phyloP scores from a whole-genome alignment of 2,329 filamentous ascomycete species.

The Epichloe gansuensis region DNA sequence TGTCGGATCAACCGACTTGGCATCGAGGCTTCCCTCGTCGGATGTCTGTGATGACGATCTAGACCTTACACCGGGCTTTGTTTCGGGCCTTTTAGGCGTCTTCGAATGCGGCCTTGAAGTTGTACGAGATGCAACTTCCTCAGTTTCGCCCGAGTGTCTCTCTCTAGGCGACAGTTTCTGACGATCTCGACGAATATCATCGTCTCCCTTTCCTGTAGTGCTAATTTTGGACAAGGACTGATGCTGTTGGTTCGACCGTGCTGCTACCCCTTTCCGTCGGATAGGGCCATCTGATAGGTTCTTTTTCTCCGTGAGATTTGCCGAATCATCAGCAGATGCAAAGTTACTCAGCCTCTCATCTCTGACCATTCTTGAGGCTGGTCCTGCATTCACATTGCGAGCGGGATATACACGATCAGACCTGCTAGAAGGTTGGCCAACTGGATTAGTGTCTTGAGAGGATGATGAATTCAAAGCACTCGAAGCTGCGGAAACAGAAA shows the following conservation, averaged over 20 bases:
- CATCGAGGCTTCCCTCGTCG: slow-evolving; percentile 30
- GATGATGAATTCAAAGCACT: slow-evolving; percentile 34
- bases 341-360: slow-evolving; percentile 2
- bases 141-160: slow-evolving; percentile 10
- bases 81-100: slow-evolving; percentile 20
- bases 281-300: slow-evolving; percentile 7
- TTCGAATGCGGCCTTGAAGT: slow-evolving; percentile 13
- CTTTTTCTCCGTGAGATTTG: slow-evolving; percentile 11
- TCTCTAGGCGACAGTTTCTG: slow-evolving; percentile 10
- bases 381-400: neutral
- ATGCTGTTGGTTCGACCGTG: slow-evolving; percentile 1
- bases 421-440: slow-evolving; percentile 10
- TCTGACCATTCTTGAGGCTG: slow-evolving; percentile 2
- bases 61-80: slow-evolving; percentile 30
- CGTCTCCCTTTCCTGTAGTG: neutral
- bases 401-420: slow-evolving; percentile 8
- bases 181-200: slow-evolving; percentile 11
- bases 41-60: slow-evolving; percentile 36
- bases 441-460: slow-evolving; percentile 12
- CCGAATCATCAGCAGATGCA: slow-evolving; percentile 12
- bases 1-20: slow-evolving; percentile 26
- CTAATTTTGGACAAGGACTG: slow-evolving; percentile 2
- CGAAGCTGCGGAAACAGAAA: slow-evolving; percentile 44
- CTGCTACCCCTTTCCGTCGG: slow-evolving; percentile 9
- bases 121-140: slow-evolving; percentile 12